phyloP scores from a whole-genome alignment of 73 alveolate species.

The Stentor coeruleus region DNA sequence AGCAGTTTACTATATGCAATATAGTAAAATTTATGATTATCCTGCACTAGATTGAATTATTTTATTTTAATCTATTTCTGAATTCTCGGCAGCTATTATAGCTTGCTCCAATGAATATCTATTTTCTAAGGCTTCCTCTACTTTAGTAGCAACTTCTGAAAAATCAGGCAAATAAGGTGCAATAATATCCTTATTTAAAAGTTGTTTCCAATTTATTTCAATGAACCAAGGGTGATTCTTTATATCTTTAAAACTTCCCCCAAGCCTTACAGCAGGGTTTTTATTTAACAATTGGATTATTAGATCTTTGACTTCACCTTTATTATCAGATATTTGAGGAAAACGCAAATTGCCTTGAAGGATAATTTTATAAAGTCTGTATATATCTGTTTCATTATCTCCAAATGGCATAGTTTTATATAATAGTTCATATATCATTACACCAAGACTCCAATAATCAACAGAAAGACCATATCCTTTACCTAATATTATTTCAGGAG shows the following conservation, averaged over 20 bases:
- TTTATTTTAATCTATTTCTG: no score
- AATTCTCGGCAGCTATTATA: no score
- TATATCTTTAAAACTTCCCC: background rate
- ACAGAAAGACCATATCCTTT: background rate
- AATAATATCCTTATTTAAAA: no score
- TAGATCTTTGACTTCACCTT: constrained; percentile 4
- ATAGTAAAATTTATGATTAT: no score
- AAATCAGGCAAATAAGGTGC: no score
- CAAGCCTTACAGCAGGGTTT: background rate
- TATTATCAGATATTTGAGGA: background rate
- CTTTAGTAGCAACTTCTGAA: no score
- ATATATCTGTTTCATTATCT: background rate
- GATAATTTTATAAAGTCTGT: background rate
- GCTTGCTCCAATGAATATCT: no score
- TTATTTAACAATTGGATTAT: background rate
- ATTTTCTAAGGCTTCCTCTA: no score
- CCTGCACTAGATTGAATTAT: no score
- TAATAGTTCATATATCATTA: background rate
- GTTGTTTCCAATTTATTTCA: background rate
- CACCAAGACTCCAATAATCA: background rate
- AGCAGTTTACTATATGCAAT: no score
- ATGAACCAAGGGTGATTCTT: background rate
- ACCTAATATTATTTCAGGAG: no score
- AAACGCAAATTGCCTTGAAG: background rate
- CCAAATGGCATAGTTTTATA: constrained; percentile 14